A percentile compares a stretch with the other conserved stretches of the same genome.
These are phyloP conservation scores for Syncephalastrum monosporum DNA, from an alignment of 371 early-diverging fungal genomes.

Conservation along the genomic window DNA sequence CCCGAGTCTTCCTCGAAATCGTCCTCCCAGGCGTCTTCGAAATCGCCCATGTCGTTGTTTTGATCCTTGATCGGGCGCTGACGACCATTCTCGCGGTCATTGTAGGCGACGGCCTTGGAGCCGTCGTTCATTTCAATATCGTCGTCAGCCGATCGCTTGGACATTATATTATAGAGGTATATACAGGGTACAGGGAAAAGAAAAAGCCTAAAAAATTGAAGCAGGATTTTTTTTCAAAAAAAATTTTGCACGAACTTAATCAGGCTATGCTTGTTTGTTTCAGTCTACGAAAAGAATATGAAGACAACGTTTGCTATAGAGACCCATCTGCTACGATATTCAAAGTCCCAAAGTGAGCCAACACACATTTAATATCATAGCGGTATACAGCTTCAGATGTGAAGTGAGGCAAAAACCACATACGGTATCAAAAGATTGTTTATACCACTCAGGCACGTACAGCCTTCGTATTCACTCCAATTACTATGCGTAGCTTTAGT, in stretches of 20 bases:
- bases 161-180: constrained; percentile 33
- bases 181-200: constrained; percentile 2
- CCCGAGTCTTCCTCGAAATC: constrained; percentile 81
- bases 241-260: background rate
- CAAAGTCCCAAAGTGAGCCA: no score
- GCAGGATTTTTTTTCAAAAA: constrained; percentile 1
- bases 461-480: no score
- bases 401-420: no score
- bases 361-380: no score
- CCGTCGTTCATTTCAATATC: constrained; percentile 46
- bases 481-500: no score
- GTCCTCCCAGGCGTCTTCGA: constrained; percentile 96
- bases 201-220: constrained; percentile 4
- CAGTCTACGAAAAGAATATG: no score
- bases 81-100: constrained; percentile 26
- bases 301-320: no score
- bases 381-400: no score
- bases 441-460: no score
- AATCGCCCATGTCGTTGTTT: constrained; percentile 89
- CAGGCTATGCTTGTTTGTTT: no score
- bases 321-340: no score
- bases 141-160: constrained; percentile 61
- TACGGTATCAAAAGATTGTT: no score
- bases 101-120: constrained; percentile 37
- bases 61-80: constrained; percentile 25